These are phyloP conservation scores for Ophiocordyceps robertsii DNA, from an alignment of 2,329 filamentous ascomycete species.

Conservation along the genomic window DNA sequence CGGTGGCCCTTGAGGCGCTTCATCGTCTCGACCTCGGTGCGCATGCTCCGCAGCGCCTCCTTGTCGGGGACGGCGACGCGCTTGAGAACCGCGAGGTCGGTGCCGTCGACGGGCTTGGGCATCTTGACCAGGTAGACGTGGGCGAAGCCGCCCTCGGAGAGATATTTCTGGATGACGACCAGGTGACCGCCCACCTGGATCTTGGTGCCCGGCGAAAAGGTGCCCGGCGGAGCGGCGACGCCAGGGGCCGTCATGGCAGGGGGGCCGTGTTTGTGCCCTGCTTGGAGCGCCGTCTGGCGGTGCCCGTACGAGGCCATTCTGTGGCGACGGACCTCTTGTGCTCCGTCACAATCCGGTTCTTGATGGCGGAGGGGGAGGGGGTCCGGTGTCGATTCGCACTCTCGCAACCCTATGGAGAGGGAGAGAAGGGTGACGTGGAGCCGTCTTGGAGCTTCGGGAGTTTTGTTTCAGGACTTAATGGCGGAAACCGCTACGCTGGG, in stretches of 20 bases:
- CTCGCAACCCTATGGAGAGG: too few relatives aligned
- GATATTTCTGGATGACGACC: constrained; percentile 90
- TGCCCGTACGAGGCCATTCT: constrained; percentile 24
- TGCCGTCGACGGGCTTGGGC: constrained; percentile 60
- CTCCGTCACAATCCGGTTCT: too few relatives aligned
- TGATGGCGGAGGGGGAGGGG: too few relatives aligned
- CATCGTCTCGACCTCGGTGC: constrained; percentile 98
- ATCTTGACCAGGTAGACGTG: constrained; percentile 95
- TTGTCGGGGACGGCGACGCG: constrained; percentile 94
- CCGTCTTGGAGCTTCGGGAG: not conserved
- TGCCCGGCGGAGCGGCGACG: constrained; percentile 54
- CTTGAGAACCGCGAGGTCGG: constrained; percentile 78
- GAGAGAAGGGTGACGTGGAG: not conserved
- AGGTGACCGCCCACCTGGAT: constrained; percentile 90
- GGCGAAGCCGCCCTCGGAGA: constrained; percentile 95
- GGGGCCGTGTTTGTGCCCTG: constrained; percentile 18
- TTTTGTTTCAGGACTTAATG: not conserved
- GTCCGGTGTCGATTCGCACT: too few relatives aligned
- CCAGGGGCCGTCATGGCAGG: constrained; percentile 23
- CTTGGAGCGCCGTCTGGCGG: constrained; percentile 14
- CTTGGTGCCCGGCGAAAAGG: constrained; percentile 87
- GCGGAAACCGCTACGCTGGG: not conserved
- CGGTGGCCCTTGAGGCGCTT: constrained; percentile 96
- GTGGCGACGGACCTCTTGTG: not conserved
- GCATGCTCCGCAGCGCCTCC: constrained; percentile 86